Percentiles rank a stretch among this genome's conserved stretches.
Evolutionary conservation across 1,139 yeast genomes (phyloP).

Genomic region (Debaryomyces sp.): DNA sequence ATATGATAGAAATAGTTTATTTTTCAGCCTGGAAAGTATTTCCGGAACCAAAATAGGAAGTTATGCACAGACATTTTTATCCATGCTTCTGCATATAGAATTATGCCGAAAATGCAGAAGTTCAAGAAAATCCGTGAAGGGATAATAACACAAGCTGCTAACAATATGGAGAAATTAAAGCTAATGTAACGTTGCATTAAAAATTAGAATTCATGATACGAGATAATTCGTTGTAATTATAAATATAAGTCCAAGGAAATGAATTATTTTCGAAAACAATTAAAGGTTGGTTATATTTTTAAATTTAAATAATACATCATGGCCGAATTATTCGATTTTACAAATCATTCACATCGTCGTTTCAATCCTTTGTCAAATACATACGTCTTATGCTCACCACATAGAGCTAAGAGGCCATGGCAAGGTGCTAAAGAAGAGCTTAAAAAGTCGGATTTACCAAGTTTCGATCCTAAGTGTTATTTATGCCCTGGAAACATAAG

Average conservation of each 20-base stretch:
- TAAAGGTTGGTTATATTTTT: background rate
- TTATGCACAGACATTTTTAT: conserved; percentile 5
- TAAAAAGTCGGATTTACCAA: conserved; percentile 46
- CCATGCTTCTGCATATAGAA: background rate
- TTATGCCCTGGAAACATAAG: conserved; percentile 74
- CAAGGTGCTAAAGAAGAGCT: conserved; percentile 70
- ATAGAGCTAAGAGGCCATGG: conserved; percentile 81
- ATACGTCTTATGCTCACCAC: conserved; percentile 76
- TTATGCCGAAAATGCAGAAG: background rate
- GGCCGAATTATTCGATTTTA: conserved; percentile 46
- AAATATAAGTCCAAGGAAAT: conserved; percentile 1
- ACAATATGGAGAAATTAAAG: background rate
- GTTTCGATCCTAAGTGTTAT: conserved; percentile 68
- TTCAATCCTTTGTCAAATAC: conserved; percentile 65
- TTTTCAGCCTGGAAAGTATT: background rate
- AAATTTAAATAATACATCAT: conserved; percentile 12
- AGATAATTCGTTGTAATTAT: background rate
- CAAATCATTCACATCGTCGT: conserved; percentile 67
- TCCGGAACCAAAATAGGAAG: background rate
- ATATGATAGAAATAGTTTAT: background rate
- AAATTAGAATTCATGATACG: background rate
- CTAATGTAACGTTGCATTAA: conserved; percentile 20
- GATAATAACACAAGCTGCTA: background rate
- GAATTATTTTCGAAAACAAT: background rate
- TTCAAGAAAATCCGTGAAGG: background rate